These are phyloP conservation scores for Talaromyces nanjingensis DNA, from an alignment of 495 filamentous ascomycete genomes.

Conservation along the genomic window DNA sequence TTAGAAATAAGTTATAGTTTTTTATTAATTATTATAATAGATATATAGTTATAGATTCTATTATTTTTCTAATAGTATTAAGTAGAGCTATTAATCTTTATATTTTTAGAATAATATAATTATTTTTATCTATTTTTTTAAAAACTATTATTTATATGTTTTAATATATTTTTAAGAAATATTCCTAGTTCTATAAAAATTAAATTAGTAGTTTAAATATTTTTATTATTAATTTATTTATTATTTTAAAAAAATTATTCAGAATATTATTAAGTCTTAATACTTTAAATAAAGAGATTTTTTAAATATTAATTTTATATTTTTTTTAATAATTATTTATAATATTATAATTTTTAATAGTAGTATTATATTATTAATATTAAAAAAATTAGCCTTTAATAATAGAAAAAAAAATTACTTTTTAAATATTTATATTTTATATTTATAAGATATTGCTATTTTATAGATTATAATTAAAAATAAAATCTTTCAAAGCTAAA, in stretches of 20 bases:
- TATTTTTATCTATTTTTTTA: conserved; percentile 4
- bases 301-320: conserved; percentile 10
- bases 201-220: conserved; percentile 2
- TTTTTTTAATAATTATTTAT: conserved; percentile 1
- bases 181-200: conserved; percentile 8
- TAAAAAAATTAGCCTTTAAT: too few relatives aligned
- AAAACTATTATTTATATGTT: conserved; percentile 4
- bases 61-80: conserved; percentile 7
- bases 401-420: too few relatives aligned
- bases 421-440: too few relatives aligned
- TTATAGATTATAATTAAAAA: too few relatives aligned
- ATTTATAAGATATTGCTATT: too few relatives aligned
- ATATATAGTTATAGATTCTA: too few relatives aligned
- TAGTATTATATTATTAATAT: too few relatives aligned
- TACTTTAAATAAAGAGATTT: too few relatives aligned
- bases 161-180: conserved; percentile 11
- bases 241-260: neutral
- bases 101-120: conserved; percentile 1
- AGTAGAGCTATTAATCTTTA: conserved; percentile 7
- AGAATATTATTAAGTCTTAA: neutral
- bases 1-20: too few relatives aligned
- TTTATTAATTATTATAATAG: too few relatives aligned
- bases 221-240: conserved; percentile 6
- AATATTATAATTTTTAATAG: too few relatives aligned
- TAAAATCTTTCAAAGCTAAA: too few relatives aligned